Evolutionary conservation across 805 yeast genomes (phyloP).

Genomic region (Candida easanensis): DNA sequence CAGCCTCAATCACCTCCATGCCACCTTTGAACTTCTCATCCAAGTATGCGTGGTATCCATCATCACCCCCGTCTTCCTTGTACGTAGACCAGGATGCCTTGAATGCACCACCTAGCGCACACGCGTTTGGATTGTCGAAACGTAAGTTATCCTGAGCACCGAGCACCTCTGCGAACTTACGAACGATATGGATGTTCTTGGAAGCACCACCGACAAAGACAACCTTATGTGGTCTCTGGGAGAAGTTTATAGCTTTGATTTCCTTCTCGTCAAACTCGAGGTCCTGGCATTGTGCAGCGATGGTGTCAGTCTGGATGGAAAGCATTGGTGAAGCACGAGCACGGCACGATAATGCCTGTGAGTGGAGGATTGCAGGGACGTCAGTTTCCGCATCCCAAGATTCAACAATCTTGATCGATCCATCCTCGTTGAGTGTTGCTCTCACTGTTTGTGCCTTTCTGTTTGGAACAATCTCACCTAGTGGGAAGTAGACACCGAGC

Average conservation of each 20-base stretch:
- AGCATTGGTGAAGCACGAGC: conserved; percentile 77
- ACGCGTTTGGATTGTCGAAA: conserved; percentile 80
- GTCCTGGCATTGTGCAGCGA: conserved; percentile 4
- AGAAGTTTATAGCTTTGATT: conserved; percentile 17
- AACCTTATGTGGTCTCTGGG: conserved; percentile 59
- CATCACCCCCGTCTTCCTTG: conserved; percentile 16
- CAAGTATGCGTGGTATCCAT: conserved; percentile 43
- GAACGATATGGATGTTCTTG: conserved; percentile 63
- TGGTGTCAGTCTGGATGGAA: conserved; percentile 28
- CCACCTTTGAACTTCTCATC: conserved; percentile 31
- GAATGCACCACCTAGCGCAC: conserved; percentile 90
- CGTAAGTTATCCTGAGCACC: conserved; percentile 61
- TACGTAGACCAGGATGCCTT: conserved; percentile 71
- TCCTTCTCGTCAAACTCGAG: conserved; percentile 35
- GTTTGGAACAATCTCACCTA: conserved; percentile 90
- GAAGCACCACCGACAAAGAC: conserved; percentile 90
- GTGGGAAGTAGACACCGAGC: conserved; percentile 80
- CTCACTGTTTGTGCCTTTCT: conserved; percentile 62
- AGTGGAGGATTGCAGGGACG: conserved; percentile 75
- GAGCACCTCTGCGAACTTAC: conserved; percentile 65
- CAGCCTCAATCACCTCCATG: conserved; percentile 11
- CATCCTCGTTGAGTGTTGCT: conserved; percentile 37
- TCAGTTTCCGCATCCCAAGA: conserved; percentile 57
- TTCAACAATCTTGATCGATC: conserved; percentile 32
- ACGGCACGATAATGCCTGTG: conserved; percentile 84